These are phyloP conservation scores for Penicillium sp. DNA, from an alignment of 2,329 filamentous ascomycete genomes.

Conservation along the genomic window DNA sequence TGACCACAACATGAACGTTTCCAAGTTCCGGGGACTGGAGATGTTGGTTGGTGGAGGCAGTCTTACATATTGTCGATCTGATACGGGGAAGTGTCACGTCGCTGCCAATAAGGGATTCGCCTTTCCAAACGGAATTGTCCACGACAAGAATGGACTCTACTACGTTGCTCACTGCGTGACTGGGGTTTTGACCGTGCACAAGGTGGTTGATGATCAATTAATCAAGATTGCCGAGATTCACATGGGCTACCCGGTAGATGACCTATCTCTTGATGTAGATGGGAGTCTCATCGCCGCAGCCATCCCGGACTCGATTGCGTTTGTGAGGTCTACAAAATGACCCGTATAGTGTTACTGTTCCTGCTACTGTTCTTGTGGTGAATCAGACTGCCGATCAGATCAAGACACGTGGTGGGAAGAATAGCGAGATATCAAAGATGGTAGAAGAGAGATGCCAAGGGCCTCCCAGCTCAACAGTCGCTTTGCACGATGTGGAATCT, in stretches of 20 bases:
- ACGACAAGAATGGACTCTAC: constrained; percentile 30
- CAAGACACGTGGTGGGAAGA: constrained; percentile 6
- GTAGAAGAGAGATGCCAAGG: constrained; percentile 32
- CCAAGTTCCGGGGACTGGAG: constrained; percentile 19
- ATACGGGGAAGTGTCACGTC: constrained; percentile 25
- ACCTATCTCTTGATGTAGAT: constrained; percentile 34
- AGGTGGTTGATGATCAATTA: neutral
- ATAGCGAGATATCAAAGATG: constrained; percentile 28
- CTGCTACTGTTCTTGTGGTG: constrained; percentile 1
- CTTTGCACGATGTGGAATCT: constrained; percentile 15
- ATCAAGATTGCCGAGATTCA: constrained; percentile 19
- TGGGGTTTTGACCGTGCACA: constrained; percentile 24
- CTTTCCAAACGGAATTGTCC: constrained; percentile 34
- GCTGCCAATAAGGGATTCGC: constrained; percentile 20
- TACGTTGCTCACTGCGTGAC: constrained; percentile 31
- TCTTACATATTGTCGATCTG: constrained; percentile 26
- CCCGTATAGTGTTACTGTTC: constrained; percentile 9
- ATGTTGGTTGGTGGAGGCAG: constrained; percentile 27
- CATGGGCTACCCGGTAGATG: constrained; percentile 32
- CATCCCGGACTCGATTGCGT: constrained; percentile 26
- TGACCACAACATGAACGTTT: constrained; percentile 33
- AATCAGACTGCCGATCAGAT: neutral
- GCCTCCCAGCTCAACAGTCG: constrained; percentile 10
- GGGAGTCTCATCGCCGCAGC: constrained; percentile 35
- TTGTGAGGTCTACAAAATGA: constrained; percentile 19